These are phyloP conservation scores for Zygotorulaspora danielsina DNA, from an alignment of 805 yeast species.

Conservation along the genomic window DNA sequence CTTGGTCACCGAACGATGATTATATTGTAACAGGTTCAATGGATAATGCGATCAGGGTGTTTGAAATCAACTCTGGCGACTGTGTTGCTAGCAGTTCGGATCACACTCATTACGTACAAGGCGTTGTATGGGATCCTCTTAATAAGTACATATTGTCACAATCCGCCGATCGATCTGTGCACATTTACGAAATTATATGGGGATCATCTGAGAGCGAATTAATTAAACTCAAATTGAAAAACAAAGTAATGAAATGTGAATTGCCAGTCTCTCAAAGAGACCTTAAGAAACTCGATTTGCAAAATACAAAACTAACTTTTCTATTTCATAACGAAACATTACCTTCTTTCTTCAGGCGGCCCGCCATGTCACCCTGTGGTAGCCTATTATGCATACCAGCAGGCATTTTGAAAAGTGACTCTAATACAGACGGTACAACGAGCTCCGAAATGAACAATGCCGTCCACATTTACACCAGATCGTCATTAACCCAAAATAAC, in stretches of 20 bases:
- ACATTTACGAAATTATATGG: conserved; percentile 46
- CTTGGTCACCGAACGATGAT: conserved; percentile 86
- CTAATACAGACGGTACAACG: conserved; percentile 12
- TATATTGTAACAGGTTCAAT: conserved; percentile 84
- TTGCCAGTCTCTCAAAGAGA: conserved; percentile 39
- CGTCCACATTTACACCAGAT: conserved; percentile 73
- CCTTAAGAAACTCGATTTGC: conserved; percentile 18
- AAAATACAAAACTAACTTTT: conserved; percentile 36
- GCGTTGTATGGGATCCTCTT: conserved; percentile 92
- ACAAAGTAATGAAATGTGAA: conserved; percentile 54
- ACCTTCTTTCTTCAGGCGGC: conserved; percentile 83
- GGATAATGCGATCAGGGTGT: conserved; percentile 78
- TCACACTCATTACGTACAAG: conserved; percentile 90
- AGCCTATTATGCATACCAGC: conserved; percentile 70
- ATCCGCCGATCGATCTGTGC: conserved; percentile 81
- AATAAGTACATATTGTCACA: conserved; percentile 78
- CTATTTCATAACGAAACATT: conserved; percentile 82
- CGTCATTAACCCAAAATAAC: conserved; percentile 45
- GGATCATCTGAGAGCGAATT: conserved; percentile 14
- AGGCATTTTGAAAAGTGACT: conserved; percentile 49
- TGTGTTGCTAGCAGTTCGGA: conserved; percentile 40
- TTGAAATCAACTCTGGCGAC: conserved; percentile 57
- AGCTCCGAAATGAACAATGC: conserved; percentile 51
- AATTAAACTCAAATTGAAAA: conserved; percentile 26
- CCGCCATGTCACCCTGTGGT: conserved; percentile 90